These are phyloP conservation scores for Dactylonectria estremocensis DNA, from an alignment of 2,329 filamentous ascomycete genomes.

Conservation along the genomic window DNA sequence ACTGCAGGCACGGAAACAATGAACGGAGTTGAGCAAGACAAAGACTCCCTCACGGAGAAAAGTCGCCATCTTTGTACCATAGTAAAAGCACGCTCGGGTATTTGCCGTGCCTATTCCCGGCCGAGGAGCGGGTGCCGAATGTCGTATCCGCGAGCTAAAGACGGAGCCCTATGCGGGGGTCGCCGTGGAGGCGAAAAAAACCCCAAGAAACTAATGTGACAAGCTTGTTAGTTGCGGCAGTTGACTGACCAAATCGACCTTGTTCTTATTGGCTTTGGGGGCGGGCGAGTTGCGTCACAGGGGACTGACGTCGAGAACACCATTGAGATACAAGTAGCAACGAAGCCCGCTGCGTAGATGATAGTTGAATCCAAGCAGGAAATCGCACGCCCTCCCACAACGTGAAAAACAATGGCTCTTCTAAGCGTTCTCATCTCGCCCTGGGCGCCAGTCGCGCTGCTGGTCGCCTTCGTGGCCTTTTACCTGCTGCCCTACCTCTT, in stretches of 20 bases:
- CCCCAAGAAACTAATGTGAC: not conserved
- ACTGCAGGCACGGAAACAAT: not conserved
- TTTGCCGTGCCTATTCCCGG: conserved; percentile 6
- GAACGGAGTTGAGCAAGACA: not conserved
- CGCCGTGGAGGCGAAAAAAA: conserved; percentile 10
- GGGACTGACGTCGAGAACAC: conserved; percentile 17
- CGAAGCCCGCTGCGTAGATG: not conserved
- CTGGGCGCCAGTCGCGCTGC: conserved; percentile 37
- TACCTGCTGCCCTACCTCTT: conserved; percentile 63
- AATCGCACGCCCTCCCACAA: not conserved
- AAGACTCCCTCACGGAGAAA: not conserved
- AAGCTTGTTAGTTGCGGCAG: conserved; percentile 11
- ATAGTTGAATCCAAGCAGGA: not conserved
- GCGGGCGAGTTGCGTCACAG: not conserved
- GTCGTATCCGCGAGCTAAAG: conserved; percentile 9
- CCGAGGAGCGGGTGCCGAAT: conserved; percentile 26
- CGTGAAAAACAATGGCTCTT: conserved; percentile 35
- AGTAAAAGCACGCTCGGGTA: not conserved
- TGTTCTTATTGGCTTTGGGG: not conserved
- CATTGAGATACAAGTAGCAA: conserved; percentile 18
- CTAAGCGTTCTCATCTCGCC: conserved; percentile 37
- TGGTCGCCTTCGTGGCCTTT: conserved; percentile 31
- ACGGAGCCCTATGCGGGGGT: conserved; percentile 9
- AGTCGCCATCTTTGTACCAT: conserved; percentile 1
- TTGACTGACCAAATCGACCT: not conserved